These are phyloP conservation scores for Gelatoporia subvermispora DNA, from an alignment of 768 basidiomycete genomes.

Conservation along the genomic window DNA sequence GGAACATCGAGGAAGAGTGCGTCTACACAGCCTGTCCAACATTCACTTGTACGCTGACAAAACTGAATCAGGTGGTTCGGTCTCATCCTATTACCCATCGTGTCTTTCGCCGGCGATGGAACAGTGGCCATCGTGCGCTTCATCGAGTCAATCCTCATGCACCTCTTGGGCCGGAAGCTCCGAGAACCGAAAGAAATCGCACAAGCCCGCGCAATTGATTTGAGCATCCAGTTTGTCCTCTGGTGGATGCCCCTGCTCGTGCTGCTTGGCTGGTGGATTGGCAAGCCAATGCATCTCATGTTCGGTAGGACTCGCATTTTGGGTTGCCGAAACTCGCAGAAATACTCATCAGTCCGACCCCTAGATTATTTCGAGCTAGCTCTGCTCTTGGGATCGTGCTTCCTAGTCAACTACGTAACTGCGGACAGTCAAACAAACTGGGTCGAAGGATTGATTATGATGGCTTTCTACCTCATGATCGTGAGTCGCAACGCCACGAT, in stretches of 20 bases:
- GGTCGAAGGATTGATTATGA: slow-evolving; percentile 62
- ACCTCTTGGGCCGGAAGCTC: slow-evolving; percentile 34
- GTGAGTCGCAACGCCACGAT: slow-evolving; percentile 27
- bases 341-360: not conserved
- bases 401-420: slow-evolving; percentile 77
- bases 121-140: slow-evolving; percentile 56
- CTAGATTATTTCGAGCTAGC: slow-evolving; percentile 71
- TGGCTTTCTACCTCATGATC: slow-evolving; percentile 66
- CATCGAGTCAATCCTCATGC: slow-evolving; percentile 36
- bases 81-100: slow-evolving; percentile 62
- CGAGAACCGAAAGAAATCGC: slow-evolving; percentile 51
- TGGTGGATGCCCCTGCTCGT: slow-evolving; percentile 78
- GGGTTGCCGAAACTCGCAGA: not conserved
- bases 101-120: slow-evolving; percentile 72
- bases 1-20: slow-evolving; percentile 48
- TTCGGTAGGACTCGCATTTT: slow-evolving; percentile 46
- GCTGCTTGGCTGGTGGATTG: slow-evolving; percentile 62
- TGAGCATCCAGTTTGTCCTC: slow-evolving; percentile 71
- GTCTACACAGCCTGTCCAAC: slow-evolving; percentile 9
- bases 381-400: slow-evolving; percentile 58
- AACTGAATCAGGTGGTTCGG: slow-evolving; percentile 59
- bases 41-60: not conserved
- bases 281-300: slow-evolving; percentile 55
- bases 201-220: slow-evolving; percentile 65
- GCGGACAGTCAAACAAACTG: slow-evolving; percentile 78